Conservation (phyloP, 2,329 filamentous ascomycete species). For the Ophiostoma montium region DNA sequence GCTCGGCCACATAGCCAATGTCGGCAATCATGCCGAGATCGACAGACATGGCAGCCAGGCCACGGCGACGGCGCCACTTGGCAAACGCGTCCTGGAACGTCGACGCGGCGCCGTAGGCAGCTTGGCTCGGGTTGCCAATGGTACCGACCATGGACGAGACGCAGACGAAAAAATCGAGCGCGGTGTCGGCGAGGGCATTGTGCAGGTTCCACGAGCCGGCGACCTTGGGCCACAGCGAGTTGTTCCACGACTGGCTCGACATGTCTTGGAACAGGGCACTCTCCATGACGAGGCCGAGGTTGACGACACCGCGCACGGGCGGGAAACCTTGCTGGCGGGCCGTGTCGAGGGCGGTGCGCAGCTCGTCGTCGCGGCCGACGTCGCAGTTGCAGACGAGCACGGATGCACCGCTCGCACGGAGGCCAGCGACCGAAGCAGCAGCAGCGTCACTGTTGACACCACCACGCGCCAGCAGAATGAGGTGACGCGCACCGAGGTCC, state of each 20-base stretch:
- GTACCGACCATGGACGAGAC: constrained; percentile 22
- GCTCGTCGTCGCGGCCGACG: constrained; percentile 9
- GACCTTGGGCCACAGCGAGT: constrained; percentile 20
- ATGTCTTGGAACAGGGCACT: constrained; percentile 13
- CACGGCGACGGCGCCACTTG: constrained; percentile 19
- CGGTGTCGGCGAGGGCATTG: constrained; percentile 9
- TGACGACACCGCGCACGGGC: constrained; percentile 11
- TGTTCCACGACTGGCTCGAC: constrained; percentile 10
- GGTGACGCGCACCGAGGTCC: constrained; percentile 10
- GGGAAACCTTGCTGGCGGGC: constrained; percentile 8
- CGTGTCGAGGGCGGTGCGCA: constrained; percentile 5
- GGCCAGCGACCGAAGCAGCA: constrained; percentile 4
- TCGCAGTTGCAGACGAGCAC: constrained; percentile 10
- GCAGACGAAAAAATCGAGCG: constrained; percentile 25
- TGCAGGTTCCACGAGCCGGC: constrained; percentile 26
- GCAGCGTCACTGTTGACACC: constrained; percentile 6
- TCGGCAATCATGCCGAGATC: constrained; percentile 25
- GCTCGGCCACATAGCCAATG: constrained; percentile 19
- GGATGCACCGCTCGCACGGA: constrained; percentile 4
- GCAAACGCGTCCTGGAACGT: constrained; percentile 27
- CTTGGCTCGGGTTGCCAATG: constrained; percentile 23
- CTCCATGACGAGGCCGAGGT: constrained; percentile 12
- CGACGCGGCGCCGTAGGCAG: constrained; percentile 29
- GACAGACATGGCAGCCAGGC: constrained; percentile 22
- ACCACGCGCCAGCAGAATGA: constrained; percentile 12